These are phyloP conservation scores for Trypanosoma cruzi DNA, from an alignment of 208 protist species.

Conservation along the genomic window DNA sequence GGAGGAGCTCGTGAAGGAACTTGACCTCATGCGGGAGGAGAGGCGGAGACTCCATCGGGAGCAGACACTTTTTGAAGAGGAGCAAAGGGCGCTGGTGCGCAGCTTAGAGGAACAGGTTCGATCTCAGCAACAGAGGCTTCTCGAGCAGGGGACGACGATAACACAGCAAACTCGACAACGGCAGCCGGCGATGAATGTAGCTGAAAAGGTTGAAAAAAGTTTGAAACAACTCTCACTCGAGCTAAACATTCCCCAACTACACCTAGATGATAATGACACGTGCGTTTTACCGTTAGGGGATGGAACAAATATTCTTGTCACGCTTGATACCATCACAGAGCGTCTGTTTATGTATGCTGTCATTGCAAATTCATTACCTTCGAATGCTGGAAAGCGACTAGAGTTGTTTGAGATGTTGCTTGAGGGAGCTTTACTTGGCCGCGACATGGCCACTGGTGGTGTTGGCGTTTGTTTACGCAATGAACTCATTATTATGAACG, in stretches of 20 bases:
- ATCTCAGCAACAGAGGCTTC: slow-evolving; percentile 10
- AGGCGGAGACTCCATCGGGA: slow-evolving; percentile 34
- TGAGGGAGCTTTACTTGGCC: slow-evolving; percentile 74
- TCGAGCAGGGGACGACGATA: slow-evolving; percentile 11
- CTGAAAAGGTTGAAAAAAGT: slow-evolving; percentile 13
- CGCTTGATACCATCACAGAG: slow-evolving; percentile 65
- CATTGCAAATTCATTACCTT: slow-evolving; percentile 67
- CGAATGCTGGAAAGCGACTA: slow-evolving; percentile 27
- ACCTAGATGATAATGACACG: slow-evolving; percentile 69
- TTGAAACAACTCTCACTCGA: slow-evolving; percentile 35
- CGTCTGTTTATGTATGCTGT: slow-evolving; percentile 78
- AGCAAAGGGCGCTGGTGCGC: slow-evolving; percentile 37
- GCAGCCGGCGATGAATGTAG: slow-evolving; percentile 21
- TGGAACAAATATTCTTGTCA: slow-evolving; percentile 49
- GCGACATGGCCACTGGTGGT: slow-evolving; percentile 75
- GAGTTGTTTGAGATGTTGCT: slow-evolving; percentile 75
- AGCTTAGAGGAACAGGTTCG: slow-evolving; percentile 42
- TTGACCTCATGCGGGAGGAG: slow-evolving; percentile 65
- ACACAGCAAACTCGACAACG: slow-evolving; percentile 11
- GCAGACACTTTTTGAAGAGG: slow-evolving; percentile 26
- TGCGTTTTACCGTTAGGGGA: slow-evolving; percentile 51
- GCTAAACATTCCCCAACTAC: slow-evolving; percentile 28
- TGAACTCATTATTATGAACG: slow-evolving; percentile 74
- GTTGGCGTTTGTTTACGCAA: slow-evolving; percentile 70
- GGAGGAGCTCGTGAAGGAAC: slow-evolving; percentile 57